These are phyloP conservation scores for Aspergillus ochraceoroseus DNA, from an alignment of 2,329 filamentous ascomycete species.

Conservation along the genomic window DNA sequence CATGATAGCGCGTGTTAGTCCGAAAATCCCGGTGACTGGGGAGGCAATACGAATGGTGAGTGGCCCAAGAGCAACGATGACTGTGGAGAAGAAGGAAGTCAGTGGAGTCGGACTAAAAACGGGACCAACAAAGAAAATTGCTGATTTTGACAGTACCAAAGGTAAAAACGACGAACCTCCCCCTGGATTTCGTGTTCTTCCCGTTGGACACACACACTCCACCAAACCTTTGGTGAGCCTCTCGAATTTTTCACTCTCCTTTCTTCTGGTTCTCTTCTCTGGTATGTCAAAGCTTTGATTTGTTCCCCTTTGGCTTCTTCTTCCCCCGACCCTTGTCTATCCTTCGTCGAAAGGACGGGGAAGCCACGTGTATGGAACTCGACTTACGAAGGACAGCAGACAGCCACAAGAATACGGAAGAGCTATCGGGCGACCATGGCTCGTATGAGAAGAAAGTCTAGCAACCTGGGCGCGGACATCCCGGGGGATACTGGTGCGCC, in stretches of 20 bases:
- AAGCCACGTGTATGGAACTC: not conserved
- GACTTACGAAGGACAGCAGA: not conserved
- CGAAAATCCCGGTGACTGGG: not conserved
- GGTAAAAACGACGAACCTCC: conserved; percentile 4
- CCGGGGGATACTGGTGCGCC: conserved; percentile 46
- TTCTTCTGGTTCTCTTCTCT: conserved; percentile 4
- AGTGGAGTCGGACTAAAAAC: conserved; percentile 9
- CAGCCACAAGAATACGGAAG: too few species aligned
- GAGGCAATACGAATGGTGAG: not conserved
- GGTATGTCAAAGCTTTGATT: conserved; percentile 1
- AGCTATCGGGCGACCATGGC: too few species aligned
- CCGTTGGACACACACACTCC: too few species aligned
- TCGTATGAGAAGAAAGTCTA: conserved; percentile 43
- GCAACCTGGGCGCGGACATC: conserved; percentile 45
- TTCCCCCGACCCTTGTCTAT: conserved; percentile 1
- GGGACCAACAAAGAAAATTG: conserved; percentile 4
- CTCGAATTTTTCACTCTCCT: not conserved
- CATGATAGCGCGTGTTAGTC: conserved; percentile 5
- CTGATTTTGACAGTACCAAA: too few species aligned
- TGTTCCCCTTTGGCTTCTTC: conserved; percentile 3
- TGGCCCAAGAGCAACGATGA: not conserved
- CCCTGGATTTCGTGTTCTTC: conserved; percentile 12
- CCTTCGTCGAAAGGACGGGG: not conserved
- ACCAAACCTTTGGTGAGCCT: not conserved
- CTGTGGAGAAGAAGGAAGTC: conserved; percentile 3